These are phyloP conservation scores for Cystobasidium onofrii DNA, from an alignment of 768 basidiomycete species.

Conservation along the genomic window DNA sequence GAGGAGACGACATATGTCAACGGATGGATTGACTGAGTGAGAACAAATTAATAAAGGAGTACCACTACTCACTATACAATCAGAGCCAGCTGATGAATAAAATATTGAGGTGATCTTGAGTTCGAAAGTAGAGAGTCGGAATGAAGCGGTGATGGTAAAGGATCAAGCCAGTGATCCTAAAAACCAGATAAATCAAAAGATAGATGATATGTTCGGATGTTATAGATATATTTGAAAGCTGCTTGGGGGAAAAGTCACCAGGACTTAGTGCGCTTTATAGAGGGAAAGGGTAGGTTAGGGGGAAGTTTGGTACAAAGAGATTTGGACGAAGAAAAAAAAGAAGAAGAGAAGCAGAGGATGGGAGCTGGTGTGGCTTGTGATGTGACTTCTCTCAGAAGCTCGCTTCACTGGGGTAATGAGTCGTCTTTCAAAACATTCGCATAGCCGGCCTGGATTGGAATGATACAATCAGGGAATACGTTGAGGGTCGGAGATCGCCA, in stretches of 20 bases:
- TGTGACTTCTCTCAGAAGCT: neutral
- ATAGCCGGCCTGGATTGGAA: neutral
- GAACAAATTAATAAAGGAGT: neutral
- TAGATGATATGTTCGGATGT: neutral
- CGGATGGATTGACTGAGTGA: too few relatives aligned
- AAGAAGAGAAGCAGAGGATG: neutral
- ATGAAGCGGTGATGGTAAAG: neutral
- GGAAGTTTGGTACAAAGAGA: neutral
- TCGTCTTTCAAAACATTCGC: neutral
- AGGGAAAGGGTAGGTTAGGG: neutral
- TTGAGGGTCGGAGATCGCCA: neutral
- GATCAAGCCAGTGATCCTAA: constrained; percentile 13
- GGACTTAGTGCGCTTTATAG: neutral
- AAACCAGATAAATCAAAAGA: neutral
- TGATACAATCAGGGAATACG: neutral
- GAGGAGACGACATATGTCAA: too few relatives aligned
- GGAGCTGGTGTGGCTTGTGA: neutral
- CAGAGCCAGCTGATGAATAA: constrained; percentile 26
- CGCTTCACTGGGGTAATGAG: too few relatives aligned
- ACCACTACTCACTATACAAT: constrained; percentile 8
- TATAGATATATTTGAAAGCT: neutral
- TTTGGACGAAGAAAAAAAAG: neutral
- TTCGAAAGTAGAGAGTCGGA: neutral
- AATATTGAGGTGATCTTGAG: too few relatives aligned
- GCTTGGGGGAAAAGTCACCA: constrained; percentile 3